phyloP scores from a whole-genome alignment of 2,329 filamentous ascomycete genomes.

The Apiospora phragmitis region DNA sequence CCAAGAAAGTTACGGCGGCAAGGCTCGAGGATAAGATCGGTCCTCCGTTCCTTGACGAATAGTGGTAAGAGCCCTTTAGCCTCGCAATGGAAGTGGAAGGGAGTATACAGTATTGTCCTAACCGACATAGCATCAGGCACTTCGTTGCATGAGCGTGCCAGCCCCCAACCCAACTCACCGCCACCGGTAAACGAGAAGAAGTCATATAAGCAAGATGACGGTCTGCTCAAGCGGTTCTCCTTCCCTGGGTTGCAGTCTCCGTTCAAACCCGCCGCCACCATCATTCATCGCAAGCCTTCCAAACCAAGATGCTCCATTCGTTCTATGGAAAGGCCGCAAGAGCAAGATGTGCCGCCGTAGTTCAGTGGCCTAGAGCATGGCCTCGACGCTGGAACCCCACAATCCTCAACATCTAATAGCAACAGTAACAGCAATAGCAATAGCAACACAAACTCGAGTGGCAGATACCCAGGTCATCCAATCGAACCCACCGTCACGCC shows the following conservation, averaged over 20 bases:
- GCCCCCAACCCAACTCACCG: slow-evolving; percentile 26
- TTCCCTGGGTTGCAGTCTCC: slow-evolving; percentile 39
- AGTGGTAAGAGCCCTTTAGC: slow-evolving; percentile 28
- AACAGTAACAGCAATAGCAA: slow-evolving; percentile 29
- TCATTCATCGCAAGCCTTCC: slow-evolving; percentile 41
- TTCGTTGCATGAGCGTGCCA: slow-evolving; percentile 22
- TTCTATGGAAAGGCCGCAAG: slow-evolving; percentile 33
- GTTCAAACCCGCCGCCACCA: slow-evolving; percentile 40
- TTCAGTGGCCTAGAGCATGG: slow-evolving; percentile 18
- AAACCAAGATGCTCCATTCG: slow-evolving; percentile 38
- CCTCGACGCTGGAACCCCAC: slow-evolving; percentile 14
- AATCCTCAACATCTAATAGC: slow-evolving; percentile 23
- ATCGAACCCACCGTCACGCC: slow-evolving; percentile 32
- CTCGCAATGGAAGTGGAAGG: neutral
- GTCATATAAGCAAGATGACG: slow-evolving; percentile 16
- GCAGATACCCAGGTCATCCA: slow-evolving; percentile 27
- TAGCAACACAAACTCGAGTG: slow-evolving; percentile 26
- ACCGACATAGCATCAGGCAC: slow-evolving; percentile 23
- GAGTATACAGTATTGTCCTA: neutral
- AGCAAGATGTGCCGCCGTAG: slow-evolving; percentile 24
- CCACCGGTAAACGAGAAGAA: neutral
- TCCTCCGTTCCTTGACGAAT: slow-evolving; percentile 42
- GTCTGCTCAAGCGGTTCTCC: slow-evolving; percentile 38
- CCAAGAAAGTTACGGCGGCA: slow-evolving; percentile 40
- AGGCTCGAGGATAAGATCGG: slow-evolving; percentile 43